These are phyloP conservation scores for Marasmius oreades DNA, from an alignment of 1,284 basidiomycete genomes.

Conservation along the genomic window DNA sequence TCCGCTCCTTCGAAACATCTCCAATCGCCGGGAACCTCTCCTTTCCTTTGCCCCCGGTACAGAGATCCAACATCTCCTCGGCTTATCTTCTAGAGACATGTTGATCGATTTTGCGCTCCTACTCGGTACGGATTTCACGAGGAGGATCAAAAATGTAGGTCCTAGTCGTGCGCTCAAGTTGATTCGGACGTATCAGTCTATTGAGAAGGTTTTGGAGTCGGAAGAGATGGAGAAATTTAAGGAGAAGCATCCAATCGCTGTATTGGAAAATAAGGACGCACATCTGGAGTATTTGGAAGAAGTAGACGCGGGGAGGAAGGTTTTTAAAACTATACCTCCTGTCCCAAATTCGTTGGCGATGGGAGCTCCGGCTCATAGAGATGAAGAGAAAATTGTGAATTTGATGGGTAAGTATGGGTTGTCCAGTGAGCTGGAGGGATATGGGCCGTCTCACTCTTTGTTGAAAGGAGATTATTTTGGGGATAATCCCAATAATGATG, in stretches of 20 bases:
- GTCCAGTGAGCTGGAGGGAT: slow-evolving; percentile 40
- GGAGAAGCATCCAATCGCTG: no score
- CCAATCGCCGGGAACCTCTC: slow-evolving; percentile 55
- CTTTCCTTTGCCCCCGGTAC: slow-evolving; percentile 53
- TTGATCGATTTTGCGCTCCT: slow-evolving; percentile 84
- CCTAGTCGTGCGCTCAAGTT: slow-evolving; percentile 70
- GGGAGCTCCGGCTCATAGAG: slow-evolving; percentile 29
- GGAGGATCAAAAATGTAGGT: slow-evolving; percentile 77
- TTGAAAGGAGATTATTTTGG: slow-evolving; percentile 62
- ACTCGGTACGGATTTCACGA: slow-evolving; percentile 86
- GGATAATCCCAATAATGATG: slow-evolving; percentile 46
- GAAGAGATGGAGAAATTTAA: slow-evolving; percentile 32
- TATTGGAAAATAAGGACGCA: slow-evolving; percentile 15
- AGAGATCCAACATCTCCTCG: slow-evolving; percentile 56
- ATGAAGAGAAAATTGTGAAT: slow-evolving; percentile 38
- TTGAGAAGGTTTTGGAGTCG: slow-evolving; percentile 65
- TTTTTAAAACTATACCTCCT: slow-evolving; percentile 64
- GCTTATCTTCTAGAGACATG: slow-evolving; percentile 43
- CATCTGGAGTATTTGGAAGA: slow-evolving; percentile 53
- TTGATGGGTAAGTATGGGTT: slow-evolving; percentile 50
- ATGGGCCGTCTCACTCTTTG: slow-evolving; percentile 26
- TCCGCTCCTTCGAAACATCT: slow-evolving; percentile 74
- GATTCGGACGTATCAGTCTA: slow-evolving; percentile 65
- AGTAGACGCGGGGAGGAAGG: slow-evolving; percentile 52
- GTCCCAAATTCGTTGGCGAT: slow-evolving; percentile 38